Percentiles rank a stretch among this genome's conserved stretches.
Evolutionary conservation across 805 yeast species (phyloP).

Genomic region (Wickerhamomyces chaumierensis): DNA sequence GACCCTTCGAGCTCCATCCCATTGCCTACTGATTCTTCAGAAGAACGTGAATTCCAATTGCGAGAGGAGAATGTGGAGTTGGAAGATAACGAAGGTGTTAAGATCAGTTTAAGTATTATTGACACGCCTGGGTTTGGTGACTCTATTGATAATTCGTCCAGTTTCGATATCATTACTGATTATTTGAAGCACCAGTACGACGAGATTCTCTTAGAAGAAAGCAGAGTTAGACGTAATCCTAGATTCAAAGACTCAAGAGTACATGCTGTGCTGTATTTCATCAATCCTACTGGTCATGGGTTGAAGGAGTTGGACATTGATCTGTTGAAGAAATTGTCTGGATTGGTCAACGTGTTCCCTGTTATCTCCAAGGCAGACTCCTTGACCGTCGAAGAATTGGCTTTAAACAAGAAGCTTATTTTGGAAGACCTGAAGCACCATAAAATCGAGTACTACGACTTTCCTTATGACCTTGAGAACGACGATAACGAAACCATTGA

Average conservation of each 20-base stretch:
- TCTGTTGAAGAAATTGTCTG: slow-evolving; percentile 67
- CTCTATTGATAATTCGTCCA: slow-evolving; percentile 53
- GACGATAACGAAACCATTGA: slow-evolving; percentile 54
- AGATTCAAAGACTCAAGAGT: slow-evolving; percentile 77
- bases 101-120: slow-evolving; percentile 62
- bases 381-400: slow-evolving; percentile 67
- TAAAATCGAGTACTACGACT: slow-evolving; percentile 62
- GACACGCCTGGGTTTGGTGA: slow-evolving; percentile 84
- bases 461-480: slow-evolving; percentile 48
- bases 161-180: slow-evolving; percentile 63
- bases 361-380: slow-evolving; percentile 82
- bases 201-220: slow-evolving; percentile 70
- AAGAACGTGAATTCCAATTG: slow-evolving; percentile 45
- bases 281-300: slow-evolving; percentile 80
- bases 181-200: slow-evolving; percentile 75
- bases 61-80: slow-evolving; percentile 76
- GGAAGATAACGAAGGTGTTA: slow-evolving; percentile 79
- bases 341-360: slow-evolving; percentile 77
- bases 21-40: slow-evolving; percentile 38
- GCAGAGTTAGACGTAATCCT: slow-evolving; percentile 75
- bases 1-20: slow-evolving; percentile 53
- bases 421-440: slow-evolving; percentile 65
- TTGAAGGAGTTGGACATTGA: slow-evolving; percentile 67
- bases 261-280: slow-evolving; percentile 64
- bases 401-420: slow-evolving; percentile 61